Percentiles rank a stretch among this genome's conserved stretches.
These are phyloP conservation scores for Phytophthora lateralis DNA, from an alignment of 352 stramenopile genomes.

Conservation along the genomic window DNA sequence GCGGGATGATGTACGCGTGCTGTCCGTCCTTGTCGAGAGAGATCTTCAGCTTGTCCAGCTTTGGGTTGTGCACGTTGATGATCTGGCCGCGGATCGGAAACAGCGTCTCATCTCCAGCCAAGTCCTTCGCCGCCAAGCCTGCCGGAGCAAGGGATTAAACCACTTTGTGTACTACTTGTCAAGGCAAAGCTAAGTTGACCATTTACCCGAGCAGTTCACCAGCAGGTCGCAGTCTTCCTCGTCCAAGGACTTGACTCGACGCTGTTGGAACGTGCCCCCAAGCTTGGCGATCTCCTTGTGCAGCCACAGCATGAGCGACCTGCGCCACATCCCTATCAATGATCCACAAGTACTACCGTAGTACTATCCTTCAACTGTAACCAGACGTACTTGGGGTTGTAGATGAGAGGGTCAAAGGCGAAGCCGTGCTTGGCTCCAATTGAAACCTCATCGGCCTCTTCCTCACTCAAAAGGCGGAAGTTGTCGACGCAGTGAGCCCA, in stretches of 20 bases:
- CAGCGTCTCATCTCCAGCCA: conserved; percentile 49
- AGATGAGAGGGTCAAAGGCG: conserved; percentile 65
- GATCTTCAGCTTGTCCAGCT: conserved; percentile 50
- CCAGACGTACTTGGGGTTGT: conserved; percentile 45
- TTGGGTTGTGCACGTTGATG: conserved; percentile 67
- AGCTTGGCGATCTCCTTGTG: conserved; percentile 47
- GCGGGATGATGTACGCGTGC: conserved; percentile 76
- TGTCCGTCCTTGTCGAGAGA: conserved; percentile 35
- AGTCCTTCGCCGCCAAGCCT: conserved; percentile 48
- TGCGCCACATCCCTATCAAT: conserved; percentile 20
- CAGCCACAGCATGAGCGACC: conserved; percentile 58
- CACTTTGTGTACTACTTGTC: neutral
- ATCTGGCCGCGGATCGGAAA: conserved; percentile 70
- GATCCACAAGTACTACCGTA: too few relatives aligned
- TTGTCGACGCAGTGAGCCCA: conserved; percentile 69
- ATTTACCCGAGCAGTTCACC: conserved; percentile 64
- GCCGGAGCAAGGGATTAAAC: neutral
- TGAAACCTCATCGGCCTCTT: conserved; percentile 43
- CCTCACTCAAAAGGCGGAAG: conserved; percentile 49
- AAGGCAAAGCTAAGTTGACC: neutral
- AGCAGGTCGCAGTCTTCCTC: conserved; percentile 55
- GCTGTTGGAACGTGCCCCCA: conserved; percentile 57
- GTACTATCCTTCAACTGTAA: conserved; percentile 16
- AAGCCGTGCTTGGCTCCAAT: conserved; percentile 52
- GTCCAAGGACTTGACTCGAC: conserved; percentile 37